A percentile compares a stretch with the other conserved stretches of the same genome.
Conservation (phyloP, 495 filamentous ascomycete genomes). For the Mycothermus thermophilus region DNA sequence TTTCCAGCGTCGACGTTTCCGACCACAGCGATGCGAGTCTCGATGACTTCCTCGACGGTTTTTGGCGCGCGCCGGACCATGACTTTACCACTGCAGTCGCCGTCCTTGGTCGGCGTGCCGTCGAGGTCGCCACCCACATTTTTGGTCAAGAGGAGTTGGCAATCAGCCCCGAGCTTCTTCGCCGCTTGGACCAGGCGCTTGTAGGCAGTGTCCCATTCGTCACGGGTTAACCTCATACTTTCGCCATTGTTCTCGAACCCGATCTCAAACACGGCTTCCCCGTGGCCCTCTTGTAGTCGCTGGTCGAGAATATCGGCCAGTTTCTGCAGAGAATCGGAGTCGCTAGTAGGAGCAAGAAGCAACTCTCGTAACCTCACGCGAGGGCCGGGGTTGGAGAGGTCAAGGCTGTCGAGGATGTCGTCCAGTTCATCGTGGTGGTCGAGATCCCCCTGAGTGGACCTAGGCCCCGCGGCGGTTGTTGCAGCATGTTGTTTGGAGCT, state of each 20-base stretch:
- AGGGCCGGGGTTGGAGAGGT: constrained; percentile 62
- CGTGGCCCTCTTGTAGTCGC: constrained; percentile 72
- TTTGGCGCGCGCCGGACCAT: constrained; percentile 63
- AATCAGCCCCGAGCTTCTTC: constrained; percentile 53
- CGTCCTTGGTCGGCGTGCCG: constrained; percentile 51
- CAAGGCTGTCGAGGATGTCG: constrained; percentile 77
- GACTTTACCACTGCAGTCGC: constrained; percentile 64
- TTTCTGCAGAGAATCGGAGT: constrained; percentile 39
- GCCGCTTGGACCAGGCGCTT: constrained; percentile 53
- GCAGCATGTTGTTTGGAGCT: constrained; percentile 19
- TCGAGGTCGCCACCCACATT: constrained; percentile 75
- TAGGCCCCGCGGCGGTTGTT: constrained; percentile 30
- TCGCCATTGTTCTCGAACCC: constrained; percentile 88
- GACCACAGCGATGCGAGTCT: constrained; percentile 93
- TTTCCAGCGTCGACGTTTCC: constrained; percentile 98
- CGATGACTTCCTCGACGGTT: constrained; percentile 73
- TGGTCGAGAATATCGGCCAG: constrained; percentile 49
- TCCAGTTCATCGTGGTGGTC: constrained; percentile 74
- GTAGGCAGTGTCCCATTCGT: constrained; percentile 68
- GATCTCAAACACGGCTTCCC: constrained; percentile 83
- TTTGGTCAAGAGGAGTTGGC: constrained; percentile 67
- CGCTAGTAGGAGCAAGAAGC: constrained; percentile 48
- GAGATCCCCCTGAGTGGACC: constrained; percentile 18
- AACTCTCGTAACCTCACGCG: constrained; percentile 60
- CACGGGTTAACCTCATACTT: constrained; percentile 65